A percentile compares a stretch with the other conserved stretches of the same genome.
phyloP scores from a whole-genome alignment of 345 rosid genomes.

The Eucalyptus marginata region DNA sequence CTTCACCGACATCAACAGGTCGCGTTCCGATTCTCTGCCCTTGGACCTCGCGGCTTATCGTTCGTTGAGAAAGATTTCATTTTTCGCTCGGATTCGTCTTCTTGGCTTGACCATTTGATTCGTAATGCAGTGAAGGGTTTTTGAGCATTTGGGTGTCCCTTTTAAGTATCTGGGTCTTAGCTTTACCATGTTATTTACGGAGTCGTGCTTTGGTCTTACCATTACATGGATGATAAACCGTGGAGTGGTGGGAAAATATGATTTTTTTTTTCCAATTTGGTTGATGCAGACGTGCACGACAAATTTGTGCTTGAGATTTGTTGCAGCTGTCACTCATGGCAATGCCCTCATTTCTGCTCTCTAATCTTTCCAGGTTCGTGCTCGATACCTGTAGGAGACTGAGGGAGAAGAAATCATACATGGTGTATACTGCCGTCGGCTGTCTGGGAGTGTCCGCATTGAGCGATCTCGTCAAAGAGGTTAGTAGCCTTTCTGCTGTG shows the following conservation, averaged over 20 bases:
- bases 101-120: not conserved
- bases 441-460: conserved; percentile 72
- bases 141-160: not conserved
- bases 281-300: not conserved
- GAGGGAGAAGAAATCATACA: conserved; percentile 88
- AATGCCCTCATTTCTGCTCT: not conserved
- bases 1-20: conserved; percentile 57
- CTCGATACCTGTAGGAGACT: conserved; percentile 65
- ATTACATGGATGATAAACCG: not conserved
- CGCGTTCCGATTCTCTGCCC: not conserved
- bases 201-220: not conserved
- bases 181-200: not conserved
- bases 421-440: conserved; percentile 86
- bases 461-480: conserved; percentile 77
- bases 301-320: not conserved
- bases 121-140: not conserved
- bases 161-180: not conserved
- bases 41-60: not conserved
- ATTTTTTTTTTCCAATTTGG: not conserved
- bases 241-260: not conserved
- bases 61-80: not conserved
- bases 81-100: not conserved
- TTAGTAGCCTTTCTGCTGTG: not conserved
- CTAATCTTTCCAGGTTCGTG: conserved; percentile 50
- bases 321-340: not conserved